Evolutionary conservation across 2,329 filamentous ascomycete genomes (phyloP), one percentile per base, ranked within the genome.

Genomic region (Clarireedia homoeocarpa): DNA sequence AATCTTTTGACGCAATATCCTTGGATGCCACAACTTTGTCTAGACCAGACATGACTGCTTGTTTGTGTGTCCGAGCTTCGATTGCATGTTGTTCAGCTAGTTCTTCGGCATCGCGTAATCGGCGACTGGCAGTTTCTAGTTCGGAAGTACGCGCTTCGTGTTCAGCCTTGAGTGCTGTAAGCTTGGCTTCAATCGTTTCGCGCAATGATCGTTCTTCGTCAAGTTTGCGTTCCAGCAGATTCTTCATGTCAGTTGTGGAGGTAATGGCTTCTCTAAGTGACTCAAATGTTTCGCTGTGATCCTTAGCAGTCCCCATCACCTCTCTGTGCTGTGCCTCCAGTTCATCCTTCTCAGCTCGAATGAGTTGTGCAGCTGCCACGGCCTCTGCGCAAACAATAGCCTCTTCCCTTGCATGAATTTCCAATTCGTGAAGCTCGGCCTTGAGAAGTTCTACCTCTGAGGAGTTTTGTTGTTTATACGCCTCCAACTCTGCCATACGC

Each of bases 271-370:
- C 83, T 38, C 86, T 83, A 44, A 99, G 77, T 3, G 88, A 84
- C 34, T 82, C 81, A 48, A 99, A 83, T 5, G 89, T 85, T 15
- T 82, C 77, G 10, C 78, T 77, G 65, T 91, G 85, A 53, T 86
- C 88, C 66, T 84, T 83, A 0, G 86, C 80, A 53, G 81, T 84
- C n/a, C 79, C 78, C 1, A 84, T 71, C 3, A 81, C 80, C 38
- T 88, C 85, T 17, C 87, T 78, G 55, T 89, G 83, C 67, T 85
- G 88, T 36, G 75, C 75, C 53, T 81, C 78, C 14, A 96, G 71
- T 61, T 95, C 89, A 3, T 86, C 81, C 70, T 94, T 95, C 69
- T 97, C 92, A n/a, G 95, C 80, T 54, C 80, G 79, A n/a, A 96
- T 74, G 57, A 96, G 74, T 63, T 89, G 84, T 44, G 88, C 75